Percentiles rank a stretch among this genome's conserved stretches.
phyloP scores from a whole-genome alignment of 768 basidiomycete species.

The Tylopilus rubrobrunneus region DNA sequence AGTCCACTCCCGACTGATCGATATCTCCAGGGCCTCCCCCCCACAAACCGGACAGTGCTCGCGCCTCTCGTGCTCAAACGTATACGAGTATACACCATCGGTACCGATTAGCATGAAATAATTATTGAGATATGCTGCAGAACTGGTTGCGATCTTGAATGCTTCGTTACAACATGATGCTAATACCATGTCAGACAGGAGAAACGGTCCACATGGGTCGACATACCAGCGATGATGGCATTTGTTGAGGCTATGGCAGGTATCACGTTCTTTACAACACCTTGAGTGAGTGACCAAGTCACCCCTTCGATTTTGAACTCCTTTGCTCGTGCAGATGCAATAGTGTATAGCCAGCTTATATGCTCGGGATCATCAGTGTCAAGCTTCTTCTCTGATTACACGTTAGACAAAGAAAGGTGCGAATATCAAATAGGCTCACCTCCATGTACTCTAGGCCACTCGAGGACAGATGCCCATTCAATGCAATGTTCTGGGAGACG shows the following conservation, averaged over 20 bases:
- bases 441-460: conserved; percentile 94
- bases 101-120: conserved; percentile 99
- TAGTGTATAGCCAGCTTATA: conserved; percentile 86
- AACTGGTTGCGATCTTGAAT: conserved; percentile 96
- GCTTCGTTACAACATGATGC: conserved; percentile 99
- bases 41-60: conserved; percentile 97
- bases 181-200: conserved; percentile 25
- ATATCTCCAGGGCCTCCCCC: conserved; percentile 76
- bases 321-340: conserved; percentile 77
- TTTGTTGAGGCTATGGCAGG: conserved; percentile 99
- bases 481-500: conserved; percentile 98
- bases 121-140: conserved; percentile 91
- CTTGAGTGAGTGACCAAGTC: conserved; percentile 96
- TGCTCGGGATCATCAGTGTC: conserved; percentile 98
- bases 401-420: neutral
- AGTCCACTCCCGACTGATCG: conserved; percentile 67
- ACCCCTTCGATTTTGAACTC: conserved; percentile 98
- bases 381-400: conserved; percentile 72
- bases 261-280: conserved; percentile 99
- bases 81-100: conserved; percentile 94
- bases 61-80: conserved; percentile 92
- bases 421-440: conserved; percentile 42
- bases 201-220: neutral
- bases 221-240: conserved; percentile 89
- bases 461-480: conserved; percentile 98